phyloP scores from a whole-genome alignment of 345 rosid genomes.

The Sisymbrium altissimum region DNA sequence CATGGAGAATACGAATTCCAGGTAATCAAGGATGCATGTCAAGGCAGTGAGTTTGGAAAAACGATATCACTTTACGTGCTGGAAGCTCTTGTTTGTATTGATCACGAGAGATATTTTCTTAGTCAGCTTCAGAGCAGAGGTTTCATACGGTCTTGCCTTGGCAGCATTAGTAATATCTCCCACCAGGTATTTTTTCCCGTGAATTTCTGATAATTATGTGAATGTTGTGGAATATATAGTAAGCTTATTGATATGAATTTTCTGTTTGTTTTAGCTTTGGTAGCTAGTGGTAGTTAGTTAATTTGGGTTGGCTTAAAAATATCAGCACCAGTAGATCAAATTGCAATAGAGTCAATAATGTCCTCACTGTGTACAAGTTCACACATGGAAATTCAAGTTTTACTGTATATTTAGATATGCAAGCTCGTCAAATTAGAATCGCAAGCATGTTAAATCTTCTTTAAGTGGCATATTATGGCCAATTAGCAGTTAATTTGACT shows the following conservation, averaged over 20 bases:
- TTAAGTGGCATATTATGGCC: constrained; percentile 3
- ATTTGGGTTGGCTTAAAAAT: neutral
- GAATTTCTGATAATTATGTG: neutral
- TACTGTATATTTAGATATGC: neutral
- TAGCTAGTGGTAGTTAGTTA: neutral
- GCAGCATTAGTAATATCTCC: constrained; percentile 62
- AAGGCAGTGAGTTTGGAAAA: constrained; percentile 92
- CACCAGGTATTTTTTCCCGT: constrained; percentile 51
- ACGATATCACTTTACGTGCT: constrained; percentile 82
- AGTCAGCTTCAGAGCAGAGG: constrained; percentile 96
- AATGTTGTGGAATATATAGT: neutral
- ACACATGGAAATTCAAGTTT: neutral
- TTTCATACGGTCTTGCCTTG: constrained; percentile 69
- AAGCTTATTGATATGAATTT: neutral
- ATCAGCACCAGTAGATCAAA: neutral
- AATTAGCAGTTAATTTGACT: constrained; percentile 7
- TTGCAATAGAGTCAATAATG: neutral
- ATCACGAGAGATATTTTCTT: constrained; percentile 80
- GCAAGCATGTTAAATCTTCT: constrained; percentile 1
- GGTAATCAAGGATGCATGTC: constrained; percentile 85
- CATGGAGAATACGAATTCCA: constrained; percentile 33
- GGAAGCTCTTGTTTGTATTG: constrained; percentile 79
- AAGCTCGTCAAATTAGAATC: neutral
- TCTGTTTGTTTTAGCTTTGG: constrained; percentile 2
- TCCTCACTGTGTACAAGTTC: neutral